A percentile compares a stretch with the other conserved stretches of the same genome.
These are phyloP conservation scores for Alternaria sp. DNA, from an alignment of 2,329 filamentous ascomycete genomes.

Conservation along the genomic window DNA sequence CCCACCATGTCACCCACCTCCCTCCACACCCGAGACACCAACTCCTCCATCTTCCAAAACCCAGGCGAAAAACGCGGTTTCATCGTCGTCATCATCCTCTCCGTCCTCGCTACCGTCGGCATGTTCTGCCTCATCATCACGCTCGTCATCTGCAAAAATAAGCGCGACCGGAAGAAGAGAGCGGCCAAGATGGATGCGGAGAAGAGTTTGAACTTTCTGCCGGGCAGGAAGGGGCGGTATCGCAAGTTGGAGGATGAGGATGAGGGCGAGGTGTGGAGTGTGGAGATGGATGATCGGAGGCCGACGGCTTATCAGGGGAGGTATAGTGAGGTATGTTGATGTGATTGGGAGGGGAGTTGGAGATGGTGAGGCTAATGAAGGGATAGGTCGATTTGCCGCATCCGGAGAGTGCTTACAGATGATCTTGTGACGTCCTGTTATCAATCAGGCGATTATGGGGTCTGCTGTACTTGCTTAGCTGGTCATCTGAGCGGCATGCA, in stretches of 20 bases:
- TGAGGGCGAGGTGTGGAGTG: constrained; percentile 7
- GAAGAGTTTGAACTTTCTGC: neutral
- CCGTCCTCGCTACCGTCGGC: constrained; percentile 2
- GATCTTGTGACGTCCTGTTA: neutral
- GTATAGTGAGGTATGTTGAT: neutral
- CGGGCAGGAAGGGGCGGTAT: constrained; percentile 1
- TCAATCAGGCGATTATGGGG: neutral
- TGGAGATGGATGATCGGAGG: constrained; percentile 6
- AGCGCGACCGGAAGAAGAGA: constrained; percentile 1
- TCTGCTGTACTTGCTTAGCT: neutral
- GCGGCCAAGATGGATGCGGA: constrained; percentile 1
- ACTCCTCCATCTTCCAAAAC: constrained; percentile 6
- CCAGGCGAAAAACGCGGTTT: constrained; percentile 2
- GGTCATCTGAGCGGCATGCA: neutral
- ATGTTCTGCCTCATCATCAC: constrained; percentile 7
- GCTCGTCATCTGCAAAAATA: constrained; percentile 5
- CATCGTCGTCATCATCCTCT: constrained; percentile 8
- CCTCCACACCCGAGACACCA: too few species aligned
- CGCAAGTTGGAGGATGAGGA: constrained; percentile 6
- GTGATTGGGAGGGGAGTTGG: neutral
- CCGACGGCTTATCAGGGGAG: neutral
- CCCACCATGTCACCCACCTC: neutral
- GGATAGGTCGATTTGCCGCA: neutral
- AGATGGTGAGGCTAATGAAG: neutral
- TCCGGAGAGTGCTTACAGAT: neutral